Base-by-base conservation (phyloP, 768 basidiomycete genomes). In the Boletales sp. region DNA sequence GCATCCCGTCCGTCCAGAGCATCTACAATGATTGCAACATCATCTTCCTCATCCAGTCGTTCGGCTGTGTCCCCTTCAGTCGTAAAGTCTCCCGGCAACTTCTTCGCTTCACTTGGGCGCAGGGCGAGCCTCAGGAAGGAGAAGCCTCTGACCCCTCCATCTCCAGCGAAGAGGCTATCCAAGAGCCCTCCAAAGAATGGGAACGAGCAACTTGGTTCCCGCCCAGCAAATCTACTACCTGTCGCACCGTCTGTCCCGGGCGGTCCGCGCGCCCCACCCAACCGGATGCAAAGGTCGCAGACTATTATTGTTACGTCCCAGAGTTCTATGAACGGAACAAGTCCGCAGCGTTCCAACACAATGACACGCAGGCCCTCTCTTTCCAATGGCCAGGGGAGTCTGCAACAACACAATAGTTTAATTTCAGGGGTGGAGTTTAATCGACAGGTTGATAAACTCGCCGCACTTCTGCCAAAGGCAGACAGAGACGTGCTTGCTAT, bases 91-190 rank as follows among this genome's bases (percentile, higher is more conserved):
- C 58, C 68, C n/a, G 77, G 79, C 10, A 79, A 76, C 34, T 90
- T 90, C 69, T 86, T 91, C 62, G 74, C 88, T 4, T 83, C 87
- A 0, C 75, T 91, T 14, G 85, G 87, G 12, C 76, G 88, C 21
- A 89, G 83, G 62, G 73, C 80, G 18, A 90, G 88, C 61, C 54
- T 76, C 31, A 76, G 69, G 55, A 65, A 71, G 65, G 64, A 74
- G 61, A 52, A 66, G 13, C 37, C 60, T 8, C 48, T 57, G 13
- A 62, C 60, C 27, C 67, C 67, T 44, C 47, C 68, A 8, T 69
- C 73, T 32, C 69, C 66, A 15, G 53, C 55, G 8, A 72, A 72
- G 45, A 57, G 65, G 5, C 63, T 77, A 6, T 66, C 66, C 14
- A 79, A 70, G 55, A 69, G 59, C 17, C 67, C 72, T 1, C 69